phyloP scores from a whole-genome alignment of 352 stramenopile species.

The Plasmopara muralis region DNA sequence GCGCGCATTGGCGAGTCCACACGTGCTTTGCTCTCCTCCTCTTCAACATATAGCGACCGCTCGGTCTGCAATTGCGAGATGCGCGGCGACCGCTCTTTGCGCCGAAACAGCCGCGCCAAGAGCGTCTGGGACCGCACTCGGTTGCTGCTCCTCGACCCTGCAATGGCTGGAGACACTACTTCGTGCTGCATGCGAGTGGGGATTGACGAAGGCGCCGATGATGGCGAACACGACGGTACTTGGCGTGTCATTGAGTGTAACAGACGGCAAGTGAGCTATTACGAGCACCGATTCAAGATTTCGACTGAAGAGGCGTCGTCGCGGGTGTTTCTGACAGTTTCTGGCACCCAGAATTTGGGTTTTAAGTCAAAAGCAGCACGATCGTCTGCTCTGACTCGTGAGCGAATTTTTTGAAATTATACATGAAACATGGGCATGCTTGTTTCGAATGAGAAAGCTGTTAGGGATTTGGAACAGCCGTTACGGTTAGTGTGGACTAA shows the following conservation, averaged over 20 bases:
- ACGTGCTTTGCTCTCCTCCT: constrained; percentile 29
- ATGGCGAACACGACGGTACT: constrained; percentile 10
- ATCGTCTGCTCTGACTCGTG: no score
- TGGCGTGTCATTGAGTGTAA: constrained; percentile 19
- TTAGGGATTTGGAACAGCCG: no score
- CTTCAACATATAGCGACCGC: constrained; percentile 19
- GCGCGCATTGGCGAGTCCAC: constrained; percentile 27
- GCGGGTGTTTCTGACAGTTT: no score
- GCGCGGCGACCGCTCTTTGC: constrained; percentile 19
- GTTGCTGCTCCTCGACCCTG: constrained; percentile 2
- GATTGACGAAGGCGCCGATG: constrained; percentile 13
- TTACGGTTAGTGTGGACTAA: no score
- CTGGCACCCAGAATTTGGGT: no score
- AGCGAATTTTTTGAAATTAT: no score
- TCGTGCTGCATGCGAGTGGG: constrained; percentile 5
- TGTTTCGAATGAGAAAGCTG: no score
- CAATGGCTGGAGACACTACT: constrained; percentile 6
- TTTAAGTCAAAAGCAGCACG: no score
- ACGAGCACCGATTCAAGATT: constrained; percentile 32
- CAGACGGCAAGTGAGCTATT: constrained; percentile 7
- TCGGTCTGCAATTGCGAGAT: constrained; percentile 1
- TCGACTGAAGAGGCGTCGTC: constrained; percentile 14
- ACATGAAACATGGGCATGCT: no score
- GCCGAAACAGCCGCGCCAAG: constrained; percentile 29
- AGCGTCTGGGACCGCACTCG: constrained; percentile 21